Base-by-base conservation (phyloP, 106 monocot species). In the Dendrobium huoshanense region DNA sequence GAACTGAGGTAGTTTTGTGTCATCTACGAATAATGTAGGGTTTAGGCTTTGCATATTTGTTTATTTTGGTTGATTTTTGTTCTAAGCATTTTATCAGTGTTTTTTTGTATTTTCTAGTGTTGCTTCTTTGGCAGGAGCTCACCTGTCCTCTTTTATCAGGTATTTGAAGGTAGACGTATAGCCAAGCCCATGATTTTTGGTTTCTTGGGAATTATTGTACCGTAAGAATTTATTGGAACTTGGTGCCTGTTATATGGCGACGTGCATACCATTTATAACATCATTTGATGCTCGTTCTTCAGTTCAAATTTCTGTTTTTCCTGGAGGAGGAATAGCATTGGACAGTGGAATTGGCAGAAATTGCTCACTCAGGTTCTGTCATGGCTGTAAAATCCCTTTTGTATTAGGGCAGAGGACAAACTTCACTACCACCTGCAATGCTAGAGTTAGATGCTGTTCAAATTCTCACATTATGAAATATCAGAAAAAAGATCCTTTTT, bases 401-500 rank as follows among this genome's bases (percentile, higher is more conserved):
- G 74, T 7, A 20, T 74, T 42, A 19, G 18, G 42, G 43, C 74
- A 41, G 74, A 74, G 43, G n/a, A 44, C 43, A 70, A 33, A 22
- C 13, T 70, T 37, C 70, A 3, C 37, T 37, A 37, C 70, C 13
- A 37, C 37, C 37, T 2, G 7, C 70, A 70, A 70, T 15, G 18
- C 74, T 42, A 74, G 74, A 74, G 43, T 44, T 17, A 76, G 49
- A 48, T 51, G 24, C 47, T 27, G 24, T 48, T 48, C 76, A 48
- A 47, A 48, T 76, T 76, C 76, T 76, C 76, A 41, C 49, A 49
- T 47, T 41, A 76, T 47, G 24, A 25, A 20, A 29, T 75, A 44
- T 33, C 73, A 84, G 25, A 86, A 83, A 20, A 91, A 93, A 33
- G 96, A 95, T 54, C 77, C 85, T 22, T 94, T 98, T 85, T 81